Evolutionary conservation across 768 basidiomycete species (phyloP), one percentile per base, ranked within the genome.

Genomic region (Boletus rubescentipes): DNA sequence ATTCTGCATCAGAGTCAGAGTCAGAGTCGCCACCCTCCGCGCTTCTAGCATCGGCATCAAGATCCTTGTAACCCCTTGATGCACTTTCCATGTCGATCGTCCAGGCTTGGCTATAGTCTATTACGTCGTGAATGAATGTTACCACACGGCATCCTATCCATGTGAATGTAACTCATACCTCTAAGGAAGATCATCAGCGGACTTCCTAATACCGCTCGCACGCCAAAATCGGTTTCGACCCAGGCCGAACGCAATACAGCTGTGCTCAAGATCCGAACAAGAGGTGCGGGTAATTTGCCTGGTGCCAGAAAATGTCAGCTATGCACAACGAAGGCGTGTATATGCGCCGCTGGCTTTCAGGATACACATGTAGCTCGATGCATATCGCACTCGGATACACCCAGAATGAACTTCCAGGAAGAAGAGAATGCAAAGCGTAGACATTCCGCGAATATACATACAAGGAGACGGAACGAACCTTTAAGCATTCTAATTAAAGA

Each of bases 91-190:
- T 40, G 18, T 69, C 67, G 15, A 65, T 53, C 10, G 73, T 70
- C 92, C 92, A 94, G 9, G 82, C 78, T n/a, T 73, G 69, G 0
- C 82, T 83, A 58, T 80, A 84, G 46, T 82, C 91, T 91, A 58
- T 30, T 11, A 41, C n/a, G 5, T 20, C 9, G 23, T 43, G 5
- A 53, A 23, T 43, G 5, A 53, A 44, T 60, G 7, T 20, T 15
- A 54, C 16, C 21, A 21, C 14, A 29, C 1, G 37, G 40, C 29
- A 29, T 30, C 7, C 1, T 14, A 9, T 31, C 15, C 20, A 30
- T 6, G 32, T 21, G 15, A 38, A 46, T 15, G 16, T 18, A 40
- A 26, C 14, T 18, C 46, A 41, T 59, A 91, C 93, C 84, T 71
- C 81, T 83, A 38, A 96, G 70, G 62, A 91, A 90, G 11, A 77